Percentiles rank a stretch among this genome's conserved stretches.
Conservation (phyloP, 495 filamentous ascomycete genomes). For the Cryomyces antarcticus region DNA sequence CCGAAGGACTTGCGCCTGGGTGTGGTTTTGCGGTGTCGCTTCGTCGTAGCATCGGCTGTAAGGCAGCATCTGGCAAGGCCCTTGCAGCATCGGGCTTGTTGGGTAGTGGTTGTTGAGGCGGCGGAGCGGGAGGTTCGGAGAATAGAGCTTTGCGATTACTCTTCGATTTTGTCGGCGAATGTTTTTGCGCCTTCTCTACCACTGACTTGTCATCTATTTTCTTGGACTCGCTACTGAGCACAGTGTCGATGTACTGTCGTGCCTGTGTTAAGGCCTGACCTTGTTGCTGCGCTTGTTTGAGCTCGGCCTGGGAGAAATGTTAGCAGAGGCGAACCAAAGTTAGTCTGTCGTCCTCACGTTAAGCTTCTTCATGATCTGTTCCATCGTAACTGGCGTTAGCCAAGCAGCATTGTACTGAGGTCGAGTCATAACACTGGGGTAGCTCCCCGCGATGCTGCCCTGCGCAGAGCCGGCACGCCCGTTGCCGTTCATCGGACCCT, state of each 20-base stretch:
- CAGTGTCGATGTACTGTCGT: slow-evolving; percentile 52
- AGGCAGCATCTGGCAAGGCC: slow-evolving; percentile 26
- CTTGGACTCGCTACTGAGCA: slow-evolving; percentile 52
- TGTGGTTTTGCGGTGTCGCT: slow-evolving; percentile 56
- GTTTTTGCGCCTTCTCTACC: slow-evolving; percentile 4
- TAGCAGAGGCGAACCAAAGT: slow-evolving; percentile 4
- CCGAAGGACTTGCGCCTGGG: slow-evolving; percentile 29
- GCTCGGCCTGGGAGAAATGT: slow-evolving; percentile 41
- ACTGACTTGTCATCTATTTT: slow-evolving; percentile 28
- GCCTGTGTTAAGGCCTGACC: slow-evolving; percentile 66
- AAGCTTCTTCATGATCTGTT: slow-evolving; percentile 84
- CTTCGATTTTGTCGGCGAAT: slow-evolving; percentile 15
- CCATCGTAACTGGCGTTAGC: slow-evolving; percentile 74
- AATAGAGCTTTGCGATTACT: slow-evolving; percentile 46
- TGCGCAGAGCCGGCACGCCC: slow-evolving; percentile 13
- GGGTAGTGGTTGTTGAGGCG: slow-evolving; percentile 75
- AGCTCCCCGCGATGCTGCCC: slow-evolving; percentile 24
- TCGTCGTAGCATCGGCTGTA: slow-evolving; percentile 39
- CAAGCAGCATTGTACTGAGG: slow-evolving; percentile 24
- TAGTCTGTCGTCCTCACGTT: slow-evolving; percentile 42
- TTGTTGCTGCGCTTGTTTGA: slow-evolving; percentile 73
- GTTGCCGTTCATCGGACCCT: slow-evolving; percentile 43
- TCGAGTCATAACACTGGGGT: too few relatives aligned
- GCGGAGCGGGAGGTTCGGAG: slow-evolving; percentile 76
- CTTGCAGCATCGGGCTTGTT: slow-evolving; percentile 60